These are phyloP conservation scores for Vigna trinervia DNA, from an alignment of 306 rosid genomes.

Conservation along the genomic window DNA sequence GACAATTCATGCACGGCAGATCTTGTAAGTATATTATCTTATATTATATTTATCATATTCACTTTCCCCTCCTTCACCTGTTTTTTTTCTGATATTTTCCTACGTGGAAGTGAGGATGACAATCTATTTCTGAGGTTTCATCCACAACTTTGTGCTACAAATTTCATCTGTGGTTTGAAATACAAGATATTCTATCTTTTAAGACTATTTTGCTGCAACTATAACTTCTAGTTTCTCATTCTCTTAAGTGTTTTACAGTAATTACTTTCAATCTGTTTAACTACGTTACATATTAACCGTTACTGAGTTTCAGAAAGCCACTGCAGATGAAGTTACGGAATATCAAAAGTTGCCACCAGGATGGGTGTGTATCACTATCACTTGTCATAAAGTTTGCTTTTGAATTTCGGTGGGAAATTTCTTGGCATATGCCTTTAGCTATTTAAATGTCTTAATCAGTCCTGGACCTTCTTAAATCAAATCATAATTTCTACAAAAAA, in stretches of 20 bases:
- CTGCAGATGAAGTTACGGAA: constrained; percentile 54
- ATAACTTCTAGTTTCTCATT: constrained; percentile 33
- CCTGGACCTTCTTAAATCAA: neutral
- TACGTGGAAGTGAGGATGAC: neutral
- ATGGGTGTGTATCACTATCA: constrained; percentile 76
- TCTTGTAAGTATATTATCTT: constrained; percentile 56
- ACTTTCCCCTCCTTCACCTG: neutral
- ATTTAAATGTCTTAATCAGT: constrained; percentile 12
- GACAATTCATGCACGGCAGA: constrained; percentile 50
- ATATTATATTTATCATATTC: constrained; percentile 28
- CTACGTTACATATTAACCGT: constrained; percentile 38
- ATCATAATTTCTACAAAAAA: neutral
- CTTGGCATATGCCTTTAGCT: constrained; percentile 10
- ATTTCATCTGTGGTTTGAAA: constrained; percentile 30
- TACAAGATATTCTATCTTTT: neutral
- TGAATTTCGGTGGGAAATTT: constrained; percentile 9
- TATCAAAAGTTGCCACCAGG: constrained; percentile 64
- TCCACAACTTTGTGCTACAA: constrained; percentile 14
- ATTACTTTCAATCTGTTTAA: constrained; percentile 28
- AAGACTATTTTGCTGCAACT: constrained; percentile 17
- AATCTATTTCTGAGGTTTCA: neutral
- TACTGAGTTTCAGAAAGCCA: constrained; percentile 63
- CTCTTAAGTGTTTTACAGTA: constrained; percentile 18
- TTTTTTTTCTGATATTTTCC: neutral
- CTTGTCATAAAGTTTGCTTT: constrained; percentile 27